These are phyloP conservation scores for Apophysomyces elegans DNA, from an alignment of 371 early-diverging fungal genomes.

Conservation along the genomic window DNA sequence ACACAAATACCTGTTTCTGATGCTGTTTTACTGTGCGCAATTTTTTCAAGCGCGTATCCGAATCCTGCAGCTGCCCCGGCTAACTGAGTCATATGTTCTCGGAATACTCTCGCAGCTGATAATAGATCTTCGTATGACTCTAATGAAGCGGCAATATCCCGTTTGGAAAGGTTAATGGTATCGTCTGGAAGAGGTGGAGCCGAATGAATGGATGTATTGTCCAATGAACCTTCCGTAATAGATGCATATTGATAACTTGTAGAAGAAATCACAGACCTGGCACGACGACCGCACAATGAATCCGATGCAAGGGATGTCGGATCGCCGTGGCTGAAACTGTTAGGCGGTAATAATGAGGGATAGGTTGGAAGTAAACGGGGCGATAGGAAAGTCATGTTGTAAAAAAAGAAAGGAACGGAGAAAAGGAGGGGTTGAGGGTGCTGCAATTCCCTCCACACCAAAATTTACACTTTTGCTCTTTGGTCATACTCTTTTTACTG, in stretches of 20 bases:
- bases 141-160: conserved; percentile 32
- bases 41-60: conserved; percentile 53
- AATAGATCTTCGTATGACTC: conserved; percentile 37
- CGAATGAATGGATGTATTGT: conserved; percentile 27
- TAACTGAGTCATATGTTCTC: conserved; percentile 50
- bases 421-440: neutral
- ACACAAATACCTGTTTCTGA: conserved; percentile 32
- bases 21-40: conserved; percentile 53
- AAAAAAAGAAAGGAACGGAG: conserved; percentile 10
- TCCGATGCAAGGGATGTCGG: conserved; percentile 7
- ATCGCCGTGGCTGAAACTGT: conserved; percentile 4
- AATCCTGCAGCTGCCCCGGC: conserved; percentile 55
- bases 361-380: conserved; percentile 1
- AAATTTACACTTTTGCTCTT: too few species aligned
- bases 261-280: conserved; percentile 32
- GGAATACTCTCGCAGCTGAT: conserved; percentile 49
- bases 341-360: neutral
- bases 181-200: conserved; percentile 22
- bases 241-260: conserved; percentile 26
- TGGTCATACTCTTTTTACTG: too few species aligned
- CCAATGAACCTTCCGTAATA: conserved; percentile 13
- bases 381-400: conserved; percentile 2
- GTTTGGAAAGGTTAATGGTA: conserved; percentile 27
- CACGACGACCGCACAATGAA: conserved; percentile 14
- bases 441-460: too few species aligned